A percentile compares a stretch with the other conserved stretches of the same genome.
Evolutionary conservation across 2,329 filamentous ascomycete genomes (phyloP).

Genomic region (Fusarium sp.): DNA sequence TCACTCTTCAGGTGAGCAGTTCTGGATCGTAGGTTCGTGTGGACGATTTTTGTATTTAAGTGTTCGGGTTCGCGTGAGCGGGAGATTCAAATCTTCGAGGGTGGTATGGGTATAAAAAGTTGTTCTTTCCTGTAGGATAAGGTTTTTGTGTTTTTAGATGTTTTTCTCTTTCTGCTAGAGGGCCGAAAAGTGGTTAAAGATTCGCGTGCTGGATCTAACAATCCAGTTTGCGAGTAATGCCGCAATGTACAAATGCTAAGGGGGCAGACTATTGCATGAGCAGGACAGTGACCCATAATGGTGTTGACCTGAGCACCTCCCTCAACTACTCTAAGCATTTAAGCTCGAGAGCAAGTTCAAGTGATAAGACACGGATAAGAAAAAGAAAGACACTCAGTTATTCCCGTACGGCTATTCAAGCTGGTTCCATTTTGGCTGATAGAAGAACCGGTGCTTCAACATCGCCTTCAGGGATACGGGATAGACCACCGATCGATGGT

Average conservation of each 20-base stretch:
- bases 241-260: constrained; percentile 3
- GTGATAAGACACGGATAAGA: constrained; percentile 26
- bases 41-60: constrained; percentile 40
- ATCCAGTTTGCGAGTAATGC: constrained; percentile 8
- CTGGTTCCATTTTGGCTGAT: constrained; percentile 49
- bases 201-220: neutral
- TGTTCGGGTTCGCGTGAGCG: constrained; percentile 53
- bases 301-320: constrained; percentile 16
- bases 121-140: constrained; percentile 11
- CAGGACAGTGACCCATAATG: constrained; percentile 14
- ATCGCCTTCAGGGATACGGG: constrained; percentile 69
- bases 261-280: constrained; percentile 18
- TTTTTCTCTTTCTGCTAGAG: neutral
- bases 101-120: constrained; percentile 45
- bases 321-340: neutral
- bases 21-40: constrained; percentile 28
- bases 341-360: constrained; percentile 26
- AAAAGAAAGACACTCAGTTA: constrained; percentile 10
- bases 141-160: constrained; percentile 1
- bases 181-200: neutral
- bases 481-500: constrained; percentile 61
- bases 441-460: constrained; percentile 57
- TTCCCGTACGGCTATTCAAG: constrained; percentile 33
- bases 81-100: constrained; percentile 46
- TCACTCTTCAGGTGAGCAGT: constrained; percentile 8